Evolutionary conservation across 2,329 filamentous ascomycete species (phyloP).

Genomic region (Xylariaceae sp.): DNA sequence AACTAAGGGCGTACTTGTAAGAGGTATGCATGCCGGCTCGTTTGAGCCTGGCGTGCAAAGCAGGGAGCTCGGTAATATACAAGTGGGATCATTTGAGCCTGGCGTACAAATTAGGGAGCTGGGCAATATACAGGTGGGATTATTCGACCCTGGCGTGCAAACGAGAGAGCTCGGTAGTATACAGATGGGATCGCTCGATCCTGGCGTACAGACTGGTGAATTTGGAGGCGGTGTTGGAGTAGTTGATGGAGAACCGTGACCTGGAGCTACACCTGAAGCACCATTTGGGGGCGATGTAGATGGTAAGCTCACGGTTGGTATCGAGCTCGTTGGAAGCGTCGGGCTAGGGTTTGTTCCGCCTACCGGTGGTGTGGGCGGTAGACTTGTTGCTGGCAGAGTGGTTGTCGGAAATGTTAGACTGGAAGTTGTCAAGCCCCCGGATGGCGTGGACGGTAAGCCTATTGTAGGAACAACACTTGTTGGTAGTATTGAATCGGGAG

Average conservation of each 20-base stretch:
- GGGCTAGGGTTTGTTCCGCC: too few species aligned
- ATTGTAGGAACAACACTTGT: too few species aligned
- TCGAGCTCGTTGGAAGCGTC: too few species aligned
- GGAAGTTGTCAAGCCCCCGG: too few species aligned
- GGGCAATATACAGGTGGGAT: constrained; percentile 13
- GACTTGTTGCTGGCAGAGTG: too few species aligned
- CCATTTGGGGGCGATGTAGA: constrained; percentile 11
- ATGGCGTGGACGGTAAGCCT: too few species aligned
- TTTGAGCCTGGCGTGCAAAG: constrained; percentile 13
- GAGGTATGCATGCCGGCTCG: constrained; percentile 12
- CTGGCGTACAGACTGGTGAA: constrained; percentile 8
- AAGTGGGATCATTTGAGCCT: constrained; percentile 16
- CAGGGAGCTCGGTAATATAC: constrained; percentile 2
- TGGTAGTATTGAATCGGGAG: too few species aligned
- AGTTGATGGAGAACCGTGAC: constrained; percentile 13
- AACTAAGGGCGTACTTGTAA: too few species aligned
- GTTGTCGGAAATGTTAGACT: too few species aligned
- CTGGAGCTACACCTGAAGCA: constrained; percentile 10
- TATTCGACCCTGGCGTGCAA: background rate
- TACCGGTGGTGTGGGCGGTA: too few species aligned
- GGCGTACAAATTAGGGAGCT: constrained; percentile 6
- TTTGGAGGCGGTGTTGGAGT: background rate
- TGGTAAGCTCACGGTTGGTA: background rate
- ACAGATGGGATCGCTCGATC: constrained; percentile 17
- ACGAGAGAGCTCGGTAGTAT: constrained; percentile 7